Evolutionary conservation across 1,139 yeast species (phyloP).

Genomic region (Nakaseomyces sp.): DNA sequence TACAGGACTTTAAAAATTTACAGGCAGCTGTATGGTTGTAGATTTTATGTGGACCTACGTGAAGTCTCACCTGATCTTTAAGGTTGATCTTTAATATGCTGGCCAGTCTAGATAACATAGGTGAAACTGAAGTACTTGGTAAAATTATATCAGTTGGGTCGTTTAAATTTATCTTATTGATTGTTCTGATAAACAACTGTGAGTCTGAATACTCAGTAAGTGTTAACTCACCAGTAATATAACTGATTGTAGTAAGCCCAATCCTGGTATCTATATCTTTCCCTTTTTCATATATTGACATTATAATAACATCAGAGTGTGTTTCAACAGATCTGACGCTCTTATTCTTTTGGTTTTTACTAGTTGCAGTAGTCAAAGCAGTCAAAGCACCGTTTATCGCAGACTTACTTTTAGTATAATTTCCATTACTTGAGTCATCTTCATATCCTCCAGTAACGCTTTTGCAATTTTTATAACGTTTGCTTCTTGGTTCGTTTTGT

Average conservation of each 20-base stretch:
- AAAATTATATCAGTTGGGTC: conserved; percentile 35
- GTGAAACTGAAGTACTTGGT: conserved; percentile 28
- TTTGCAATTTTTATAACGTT: too few relatives aligned
- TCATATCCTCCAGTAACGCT: too few relatives aligned
- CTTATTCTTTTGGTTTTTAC: conserved; percentile 2
- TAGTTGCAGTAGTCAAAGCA: conserved; percentile 19
- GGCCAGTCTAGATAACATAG: conserved; percentile 32
- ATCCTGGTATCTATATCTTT: conserved; percentile 30
- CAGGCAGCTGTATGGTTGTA: conserved; percentile 27
- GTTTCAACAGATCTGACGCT: background rate
- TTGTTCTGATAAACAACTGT: conserved; percentile 38
- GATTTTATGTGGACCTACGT: conserved; percentile 21
- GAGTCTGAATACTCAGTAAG: conserved; percentile 36
- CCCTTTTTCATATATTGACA: conserved; percentile 32
- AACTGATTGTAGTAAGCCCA: conserved; percentile 35
- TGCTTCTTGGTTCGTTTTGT: background rate
- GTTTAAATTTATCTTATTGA: conserved; percentile 36
- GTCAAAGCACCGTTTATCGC: conserved; percentile 4
- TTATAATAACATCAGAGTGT: conserved; percentile 21
- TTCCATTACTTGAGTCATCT: too few relatives aligned
- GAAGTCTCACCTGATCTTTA: conserved; percentile 22
- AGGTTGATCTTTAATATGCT: conserved; percentile 34
- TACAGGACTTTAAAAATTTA: conserved; percentile 15
- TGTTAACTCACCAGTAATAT: conserved; percentile 33
- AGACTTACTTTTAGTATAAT: background rate